Conservation (phyloP, 441 rosid species). For the Daphne laureola region DNA sequence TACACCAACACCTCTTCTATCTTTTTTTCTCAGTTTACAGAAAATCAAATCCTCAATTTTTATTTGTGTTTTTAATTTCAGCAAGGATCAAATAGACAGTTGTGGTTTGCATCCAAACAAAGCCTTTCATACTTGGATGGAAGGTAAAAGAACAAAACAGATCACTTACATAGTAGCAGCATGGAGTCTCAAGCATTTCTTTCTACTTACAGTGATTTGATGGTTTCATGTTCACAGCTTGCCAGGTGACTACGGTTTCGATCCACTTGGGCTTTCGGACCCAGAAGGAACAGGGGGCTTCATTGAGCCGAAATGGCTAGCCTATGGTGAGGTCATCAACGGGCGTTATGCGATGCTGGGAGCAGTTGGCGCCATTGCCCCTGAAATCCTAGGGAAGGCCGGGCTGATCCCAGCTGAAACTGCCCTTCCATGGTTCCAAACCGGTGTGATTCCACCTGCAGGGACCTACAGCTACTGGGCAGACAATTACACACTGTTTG, state of each 20-base stretch:
- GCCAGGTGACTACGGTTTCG: conserved; percentile 92
- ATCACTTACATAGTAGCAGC: background rate
- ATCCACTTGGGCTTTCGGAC: conserved; percentile 95
- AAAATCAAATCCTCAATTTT: background rate
- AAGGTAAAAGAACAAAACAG: conserved; percentile 33
- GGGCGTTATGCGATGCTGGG: conserved; percentile 88
- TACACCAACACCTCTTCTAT: background rate
- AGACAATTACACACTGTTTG: conserved; percentile 74
- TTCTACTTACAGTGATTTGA: background rate
- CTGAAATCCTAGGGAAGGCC: conserved; percentile 73
- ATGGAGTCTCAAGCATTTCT: background rate
- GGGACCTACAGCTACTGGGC: conserved; percentile 96
- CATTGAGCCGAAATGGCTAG: conserved; percentile 92
- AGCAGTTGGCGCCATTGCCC: conserved; percentile 71
- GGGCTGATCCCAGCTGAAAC: conserved; percentile 80
- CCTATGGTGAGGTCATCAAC: conserved; percentile 83
- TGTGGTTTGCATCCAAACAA: conserved; percentile 94
- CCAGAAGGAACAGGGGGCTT: conserved; percentile 95
- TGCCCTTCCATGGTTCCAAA: conserved; percentile 89
- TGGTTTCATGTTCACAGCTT: conserved; percentile 34
- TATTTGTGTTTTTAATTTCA: conserved; percentile 18
- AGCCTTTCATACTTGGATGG: conserved; percentile 91
- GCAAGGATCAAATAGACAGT: conserved; percentile 80
- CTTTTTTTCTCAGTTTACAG: background rate
- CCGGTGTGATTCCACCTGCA: conserved; percentile 91